Evolutionary conservation across 305 asterid species (phyloP).

Genomic region (Rubia occidens): DNA sequence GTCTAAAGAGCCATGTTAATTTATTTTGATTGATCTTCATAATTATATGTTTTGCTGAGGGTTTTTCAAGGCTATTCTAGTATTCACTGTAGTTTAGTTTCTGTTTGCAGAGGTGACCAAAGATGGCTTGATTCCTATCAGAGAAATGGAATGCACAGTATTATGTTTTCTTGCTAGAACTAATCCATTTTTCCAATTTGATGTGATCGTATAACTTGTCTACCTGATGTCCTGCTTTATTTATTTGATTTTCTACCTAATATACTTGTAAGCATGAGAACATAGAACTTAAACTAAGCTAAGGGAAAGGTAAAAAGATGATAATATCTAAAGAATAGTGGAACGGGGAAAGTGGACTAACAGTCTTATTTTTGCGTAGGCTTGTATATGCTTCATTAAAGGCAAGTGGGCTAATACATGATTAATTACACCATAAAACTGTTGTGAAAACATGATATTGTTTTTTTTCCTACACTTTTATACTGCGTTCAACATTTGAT

Average conservation of each 20-base stretch:
- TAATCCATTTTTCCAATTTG: conserved; percentile 14
- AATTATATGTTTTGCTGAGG: not conserved
- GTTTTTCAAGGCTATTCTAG: conserved; percentile 13
- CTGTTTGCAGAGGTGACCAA: conserved; percentile 76
- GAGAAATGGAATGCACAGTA: conserved; percentile 99
- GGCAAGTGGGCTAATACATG: not conserved
- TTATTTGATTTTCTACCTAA: not conserved
- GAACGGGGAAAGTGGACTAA: too few relatives aligned
- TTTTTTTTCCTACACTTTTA: too few relatives aligned
- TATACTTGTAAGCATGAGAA: too few relatives aligned
- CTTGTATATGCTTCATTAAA: not conserved
- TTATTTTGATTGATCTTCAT: conserved; percentile 12
- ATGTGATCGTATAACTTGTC: conserved; percentile 3
- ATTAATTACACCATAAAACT: not conserved
- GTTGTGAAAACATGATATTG: not conserved
- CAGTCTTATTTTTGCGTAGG: not conserved
- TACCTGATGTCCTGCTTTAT: not conserved
- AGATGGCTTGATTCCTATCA: conserved; percentile 95
- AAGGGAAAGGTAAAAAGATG: not conserved
- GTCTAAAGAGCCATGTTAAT: conserved; percentile 89
- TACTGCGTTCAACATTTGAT: too few relatives aligned
- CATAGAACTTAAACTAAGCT: too few relatives aligned
- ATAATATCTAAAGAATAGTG: not conserved
- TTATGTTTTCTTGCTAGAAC: conserved; percentile 13
- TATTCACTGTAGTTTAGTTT: conserved; percentile 20